Conservation (phyloP, 169 alveolate species). For the Eimeria acervulina region DNA sequence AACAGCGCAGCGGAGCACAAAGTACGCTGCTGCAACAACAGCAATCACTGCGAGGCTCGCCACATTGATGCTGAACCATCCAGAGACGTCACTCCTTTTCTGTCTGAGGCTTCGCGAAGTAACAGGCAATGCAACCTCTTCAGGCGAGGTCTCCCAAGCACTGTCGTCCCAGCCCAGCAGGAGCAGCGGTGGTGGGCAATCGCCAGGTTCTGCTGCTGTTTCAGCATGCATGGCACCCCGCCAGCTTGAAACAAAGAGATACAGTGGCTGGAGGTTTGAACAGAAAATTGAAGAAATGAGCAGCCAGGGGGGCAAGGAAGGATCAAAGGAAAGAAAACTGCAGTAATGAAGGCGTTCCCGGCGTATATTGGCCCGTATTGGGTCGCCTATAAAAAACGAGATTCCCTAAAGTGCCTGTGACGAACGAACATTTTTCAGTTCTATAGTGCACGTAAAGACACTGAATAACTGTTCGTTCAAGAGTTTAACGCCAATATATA, state of each 20-base stretch:
- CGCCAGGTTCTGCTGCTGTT: neutral
- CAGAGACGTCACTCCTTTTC: neutral
- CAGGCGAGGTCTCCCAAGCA: neutral
- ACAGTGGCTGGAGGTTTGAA: neutral
- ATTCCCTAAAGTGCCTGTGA: no score
- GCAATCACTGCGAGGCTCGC: neutral
- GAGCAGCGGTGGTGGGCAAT: neutral
- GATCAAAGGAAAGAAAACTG: no score
- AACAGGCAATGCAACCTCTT: neutral
- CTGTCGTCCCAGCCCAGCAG: neutral
- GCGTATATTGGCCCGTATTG: no score
- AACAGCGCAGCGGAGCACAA: constrained; percentile 18
- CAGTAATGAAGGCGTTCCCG: no score
- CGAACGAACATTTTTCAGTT: no score
- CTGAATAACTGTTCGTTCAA: no score
- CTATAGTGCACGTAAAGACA: no score
- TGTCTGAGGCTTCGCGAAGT: neutral
- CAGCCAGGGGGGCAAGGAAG: neutral
- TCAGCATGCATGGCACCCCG: neutral
- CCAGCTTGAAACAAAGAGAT: neutral
- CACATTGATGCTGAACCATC: neutral
- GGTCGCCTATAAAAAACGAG: no score
- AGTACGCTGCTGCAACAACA: neutral
- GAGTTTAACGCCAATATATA: no score
- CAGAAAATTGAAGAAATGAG: neutral